phyloP scores from a whole-genome alignment of 1,139 yeast species.

The Candida sanyaensis region DNA sequence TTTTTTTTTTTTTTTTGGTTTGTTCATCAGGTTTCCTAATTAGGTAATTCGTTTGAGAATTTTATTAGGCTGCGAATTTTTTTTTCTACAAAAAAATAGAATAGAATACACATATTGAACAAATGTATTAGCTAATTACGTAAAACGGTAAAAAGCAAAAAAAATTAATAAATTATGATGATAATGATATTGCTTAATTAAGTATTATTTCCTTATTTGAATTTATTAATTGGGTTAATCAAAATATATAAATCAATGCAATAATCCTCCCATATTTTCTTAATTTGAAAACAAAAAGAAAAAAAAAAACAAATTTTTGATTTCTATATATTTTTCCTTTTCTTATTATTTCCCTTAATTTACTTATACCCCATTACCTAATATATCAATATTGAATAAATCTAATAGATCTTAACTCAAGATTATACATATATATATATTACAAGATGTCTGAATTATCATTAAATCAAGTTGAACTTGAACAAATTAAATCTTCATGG shows the following conservation, averaged over 20 bases:
- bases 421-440: too few relatives aligned
- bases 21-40: background rate
- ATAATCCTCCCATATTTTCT: background rate
- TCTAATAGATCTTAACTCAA: too few relatives aligned
- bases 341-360: too few relatives aligned
- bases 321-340: slow-evolving; percentile 1
- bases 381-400: too few relatives aligned
- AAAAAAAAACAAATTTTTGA: background rate
- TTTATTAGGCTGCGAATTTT: background rate
- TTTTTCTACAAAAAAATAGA: too few relatives aligned
- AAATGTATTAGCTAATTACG: too few relatives aligned
- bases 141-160: too few relatives aligned
- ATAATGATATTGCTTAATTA: too few relatives aligned
- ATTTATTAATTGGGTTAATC: background rate
- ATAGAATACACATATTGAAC: too few relatives aligned
- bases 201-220: background rate
- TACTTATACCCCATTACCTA: too few relatives aligned
- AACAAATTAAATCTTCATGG: slow-evolving; percentile 34
- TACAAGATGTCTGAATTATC: slow-evolving; percentile 14
- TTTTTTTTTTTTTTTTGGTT: background rate
- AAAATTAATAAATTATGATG: too few relatives aligned
- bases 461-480: slow-evolving; percentile 13
- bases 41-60: background rate
- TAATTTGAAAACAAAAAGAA: too few relatives aligned
- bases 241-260: slow-evolving; percentile 3